Conservation (phyloP, 1,284 basidiomycete genomes). For the Omphalotus olearius region DNA sequence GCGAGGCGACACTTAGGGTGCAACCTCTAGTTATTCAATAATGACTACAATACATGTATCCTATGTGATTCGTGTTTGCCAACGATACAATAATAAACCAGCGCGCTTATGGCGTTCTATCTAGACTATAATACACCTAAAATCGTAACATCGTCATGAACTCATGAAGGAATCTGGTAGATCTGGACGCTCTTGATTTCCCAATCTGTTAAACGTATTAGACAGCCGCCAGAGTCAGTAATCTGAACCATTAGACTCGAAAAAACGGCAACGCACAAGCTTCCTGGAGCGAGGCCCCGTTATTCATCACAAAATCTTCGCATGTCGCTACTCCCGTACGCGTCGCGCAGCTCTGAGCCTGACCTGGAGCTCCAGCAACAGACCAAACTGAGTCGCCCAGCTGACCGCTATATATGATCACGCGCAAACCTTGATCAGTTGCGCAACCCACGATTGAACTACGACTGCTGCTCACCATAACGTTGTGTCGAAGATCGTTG, state of each 20-base stretch:
- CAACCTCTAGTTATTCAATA: no score
- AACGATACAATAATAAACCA: no score
- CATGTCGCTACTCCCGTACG: conserved; percentile 79
- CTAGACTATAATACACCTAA: no score
- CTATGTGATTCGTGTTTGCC: no score
- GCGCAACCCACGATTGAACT: conserved; percentile 9
- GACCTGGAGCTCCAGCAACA: conserved; percentile 67
- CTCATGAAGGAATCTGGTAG: conserved; percentile 33
- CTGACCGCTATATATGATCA: conserved; percentile 58
- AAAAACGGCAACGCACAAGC: conserved; percentile 59
- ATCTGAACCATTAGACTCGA: conserved; percentile 7
- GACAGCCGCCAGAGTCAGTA: conserved; percentile 5
- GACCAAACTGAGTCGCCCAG: conserved; percentile 83
- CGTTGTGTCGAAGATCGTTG: conserved; percentile 79
- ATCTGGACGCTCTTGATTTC: conserved; percentile 70
- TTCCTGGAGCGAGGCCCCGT: conserved; percentile 66
- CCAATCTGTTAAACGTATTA: conserved; percentile 50
- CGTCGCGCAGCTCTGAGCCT: conserved; percentile 75
- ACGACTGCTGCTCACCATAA: conserved; percentile 52
- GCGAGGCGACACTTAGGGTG: no score
- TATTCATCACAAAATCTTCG: conserved; percentile 66
- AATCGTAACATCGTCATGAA: no score
- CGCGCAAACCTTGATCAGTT: not conserved
- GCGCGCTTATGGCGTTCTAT: no score
- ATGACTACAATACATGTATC: no score